These are phyloP conservation scores for Epichloe coenophiala DNA, from an alignment of 2,329 filamentous ascomycete genomes.

Conservation along the genomic window DNA sequence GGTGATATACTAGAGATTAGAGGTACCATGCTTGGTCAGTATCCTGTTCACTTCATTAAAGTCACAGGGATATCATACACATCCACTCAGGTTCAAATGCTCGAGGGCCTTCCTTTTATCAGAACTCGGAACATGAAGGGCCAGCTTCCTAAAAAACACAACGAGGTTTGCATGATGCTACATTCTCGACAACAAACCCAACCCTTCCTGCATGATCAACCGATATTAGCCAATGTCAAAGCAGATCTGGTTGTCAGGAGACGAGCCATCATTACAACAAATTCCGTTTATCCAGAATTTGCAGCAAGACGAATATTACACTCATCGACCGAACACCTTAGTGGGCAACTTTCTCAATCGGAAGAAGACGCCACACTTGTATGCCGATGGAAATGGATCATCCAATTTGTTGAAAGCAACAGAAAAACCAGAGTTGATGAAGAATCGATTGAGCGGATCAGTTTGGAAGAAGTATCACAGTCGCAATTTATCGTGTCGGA, in stretches of 20 bases:
- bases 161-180: constrained; percentile 29
- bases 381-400: constrained; percentile 35
- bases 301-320: constrained; percentile 9
- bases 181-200: constrained; percentile 24
- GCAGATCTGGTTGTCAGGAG: constrained; percentile 23
- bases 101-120: constrained; percentile 26
- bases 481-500: constrained; percentile 17
- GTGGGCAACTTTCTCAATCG: constrained; percentile 7
- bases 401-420: constrained; percentile 12
- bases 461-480: constrained; percentile 16
- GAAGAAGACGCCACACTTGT: constrained; percentile 20
- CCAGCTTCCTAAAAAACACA: constrained; percentile 24
- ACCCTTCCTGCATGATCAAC: constrained; percentile 13
- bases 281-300: constrained; percentile 31
- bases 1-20: constrained; percentile 18
- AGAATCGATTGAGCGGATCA: constrained; percentile 22
- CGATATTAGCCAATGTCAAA: constrained; percentile 29
- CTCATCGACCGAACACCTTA: constrained; percentile 9
- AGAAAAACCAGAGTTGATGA: constrained; percentile 17
- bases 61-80: constrained; percentile 28
- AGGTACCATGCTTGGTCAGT: constrained; percentile 10
- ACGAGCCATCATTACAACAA: constrained; percentile 39
- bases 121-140: constrained; percentile 22
- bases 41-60: constrained; percentile 23
- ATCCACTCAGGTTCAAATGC: constrained; percentile 8